Base-by-base conservation (phyloP, 345 rosid genomes). In the Gossypium raimondii region DNA sequence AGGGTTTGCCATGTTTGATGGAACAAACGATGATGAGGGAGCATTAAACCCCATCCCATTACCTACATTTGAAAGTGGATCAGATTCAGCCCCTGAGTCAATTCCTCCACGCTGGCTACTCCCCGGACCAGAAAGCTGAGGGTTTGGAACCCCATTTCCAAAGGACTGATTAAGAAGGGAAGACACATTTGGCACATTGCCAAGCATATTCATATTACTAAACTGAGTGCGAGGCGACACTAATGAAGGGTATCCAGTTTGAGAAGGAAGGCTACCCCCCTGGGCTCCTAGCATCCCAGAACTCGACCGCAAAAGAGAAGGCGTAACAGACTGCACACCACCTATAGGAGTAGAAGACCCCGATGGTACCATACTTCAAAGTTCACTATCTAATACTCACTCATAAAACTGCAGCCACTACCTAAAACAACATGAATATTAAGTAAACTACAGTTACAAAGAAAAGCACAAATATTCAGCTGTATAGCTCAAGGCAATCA, bases 141-240 rank as follows among this genome's bases (percentile, higher is more conserved):
- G 76, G 73, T 76, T 89, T 9, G 87, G 84, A 67, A 80, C 87
- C 51, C 92, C 92, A 86, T 92, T 93, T 67, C 89, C 98, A 84
- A 87, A 88, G 29, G 99, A 86, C 82, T 96, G 98, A 75, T 86
- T 89, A 17, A 89, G 88, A n/a, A 90, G 85, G 22, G 99, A 87
- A 59, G 97, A 86, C 16, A 82, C 89, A 81, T 90, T 93, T 70
- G 93, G 87, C 44, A 88, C 85, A 79, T 87, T 87, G 75, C 97
- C 98, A 52, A 93, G 87, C 91, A 93, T 83, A 80, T 81, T 87
- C 93, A 93, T 88, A 76, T 78, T 83, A 82, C 81, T 85, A 59
- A 82, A 90, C 90, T 90, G 99, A 66, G 87, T 72, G 8, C 89
- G 87, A 5, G 95, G 90, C 2, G 98, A 82, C 45, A 89, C 82